Percentiles rank a stretch among this genome's conserved stretches.
Conservation (phyloP, 2,329 filamentous ascomycete species). For the Aspergillus aculeatinus region DNA sequence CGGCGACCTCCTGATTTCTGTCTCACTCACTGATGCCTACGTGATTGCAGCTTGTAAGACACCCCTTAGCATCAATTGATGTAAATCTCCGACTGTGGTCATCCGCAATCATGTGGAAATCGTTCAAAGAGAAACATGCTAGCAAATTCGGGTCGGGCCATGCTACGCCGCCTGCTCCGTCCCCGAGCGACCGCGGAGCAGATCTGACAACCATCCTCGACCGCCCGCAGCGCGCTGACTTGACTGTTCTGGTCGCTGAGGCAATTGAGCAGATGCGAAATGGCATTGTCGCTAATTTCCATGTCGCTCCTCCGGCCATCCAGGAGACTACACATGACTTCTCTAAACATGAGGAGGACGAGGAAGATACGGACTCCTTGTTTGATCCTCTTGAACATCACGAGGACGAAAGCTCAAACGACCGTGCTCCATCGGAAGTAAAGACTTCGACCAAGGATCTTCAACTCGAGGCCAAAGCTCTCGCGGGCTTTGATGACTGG, state of each 20-base stretch:
- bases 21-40: neutral
- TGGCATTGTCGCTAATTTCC: conserved; percentile 39
- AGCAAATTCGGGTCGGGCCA: conserved; percentile 29
- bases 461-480: conserved; percentile 63
- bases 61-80: neutral
- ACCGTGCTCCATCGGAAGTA: conserved; percentile 9
- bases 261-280: conserved; percentile 44
- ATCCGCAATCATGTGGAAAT: conserved; percentile 30
- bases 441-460: conserved; percentile 24
- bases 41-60: neutral
- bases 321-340: conserved; percentile 7
- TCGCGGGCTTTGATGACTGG: conserved; percentile 80
- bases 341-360: conserved; percentile 21
- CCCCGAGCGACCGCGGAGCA: conserved; percentile 31
- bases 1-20: conserved; percentile 10
- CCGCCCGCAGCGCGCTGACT: conserved; percentile 42
- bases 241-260: conserved; percentile 43
- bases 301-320: conserved; percentile 23
- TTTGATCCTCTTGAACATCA: conserved; percentile 2
- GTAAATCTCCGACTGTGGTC: neutral
- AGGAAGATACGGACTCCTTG: conserved; percentile 21
- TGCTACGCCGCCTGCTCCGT: conserved; percentile 17
- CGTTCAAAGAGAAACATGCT: conserved; percentile 33
- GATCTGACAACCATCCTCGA: conserved; percentile 45
- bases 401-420: neutral